Conservation (phyloP, 441 rosid genomes). For the Theobroma grandiflorum region DNA sequence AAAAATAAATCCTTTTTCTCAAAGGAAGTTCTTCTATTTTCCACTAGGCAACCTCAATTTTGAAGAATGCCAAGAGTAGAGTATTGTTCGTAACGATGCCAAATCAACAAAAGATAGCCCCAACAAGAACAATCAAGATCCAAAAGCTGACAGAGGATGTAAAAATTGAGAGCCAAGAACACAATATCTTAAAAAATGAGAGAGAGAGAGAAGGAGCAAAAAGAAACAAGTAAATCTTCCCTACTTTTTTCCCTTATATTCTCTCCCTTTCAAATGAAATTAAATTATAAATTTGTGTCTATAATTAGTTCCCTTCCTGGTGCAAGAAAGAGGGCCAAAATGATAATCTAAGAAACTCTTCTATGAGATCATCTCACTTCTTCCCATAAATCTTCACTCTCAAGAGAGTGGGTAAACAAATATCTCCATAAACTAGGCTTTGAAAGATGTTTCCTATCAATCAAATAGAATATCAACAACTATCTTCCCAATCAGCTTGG, state of each 20-base stretch:
- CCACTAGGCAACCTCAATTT: not conserved
- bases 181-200: not conserved
- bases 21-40: not conserved
- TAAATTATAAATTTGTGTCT: not conserved
- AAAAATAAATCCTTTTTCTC: not conserved
- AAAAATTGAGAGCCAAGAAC: not conserved
- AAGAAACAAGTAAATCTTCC: not conserved
- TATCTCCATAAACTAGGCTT: not conserved
- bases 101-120: constrained; percentile 2
- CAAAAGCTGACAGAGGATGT: not conserved
- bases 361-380: not conserved
- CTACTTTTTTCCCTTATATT: not conserved
- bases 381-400: not conserved
- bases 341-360: not conserved
- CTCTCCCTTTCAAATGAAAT: not conserved
- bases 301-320: not conserved
- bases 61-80: not conserved
- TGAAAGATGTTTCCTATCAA: not conserved
- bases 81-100: not conserved
- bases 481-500: not conserved
- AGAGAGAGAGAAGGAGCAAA: not conserved
- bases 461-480: not conserved
- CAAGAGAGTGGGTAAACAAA: not conserved
- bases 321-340: not conserved
- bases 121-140: not conserved